Evolutionary conservation across 164 flowering plant genomes (phyloP).

Genomic region (Stephania cephalantha): DNA sequence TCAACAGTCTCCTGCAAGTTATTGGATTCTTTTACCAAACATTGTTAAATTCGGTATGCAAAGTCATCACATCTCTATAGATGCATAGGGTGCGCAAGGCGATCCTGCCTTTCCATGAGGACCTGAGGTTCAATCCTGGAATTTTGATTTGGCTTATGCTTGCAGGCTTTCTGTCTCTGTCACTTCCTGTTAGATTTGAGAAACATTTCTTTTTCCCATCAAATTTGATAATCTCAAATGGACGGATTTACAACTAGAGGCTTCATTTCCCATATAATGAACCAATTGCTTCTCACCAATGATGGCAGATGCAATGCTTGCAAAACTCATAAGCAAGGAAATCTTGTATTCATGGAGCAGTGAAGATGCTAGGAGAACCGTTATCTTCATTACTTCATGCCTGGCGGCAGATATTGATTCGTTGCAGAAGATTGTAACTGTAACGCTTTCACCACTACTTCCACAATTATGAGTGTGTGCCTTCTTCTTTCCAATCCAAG

Average conservation of each 20-base stretch:
- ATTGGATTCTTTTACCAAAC: neutral
- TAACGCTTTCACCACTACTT: slow-evolving; percentile 22
- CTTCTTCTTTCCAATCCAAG: neutral
- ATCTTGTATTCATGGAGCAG: slow-evolving; percentile 59
- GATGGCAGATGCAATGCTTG: slow-evolving; percentile 39
- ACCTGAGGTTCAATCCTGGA: neutral
- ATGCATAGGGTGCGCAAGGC: no score
- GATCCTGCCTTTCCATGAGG: no score
- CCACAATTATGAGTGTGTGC: neutral
- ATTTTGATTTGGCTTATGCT: neutral
- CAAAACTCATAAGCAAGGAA: slow-evolving; percentile 44
- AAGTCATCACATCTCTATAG: no score
- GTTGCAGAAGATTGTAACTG: slow-evolving; percentile 42
- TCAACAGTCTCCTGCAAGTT: neutral
- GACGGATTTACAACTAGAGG: neutral
- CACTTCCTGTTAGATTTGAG: neutral
- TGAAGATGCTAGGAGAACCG: slow-evolving; percentile 50
- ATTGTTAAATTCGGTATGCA: neutral
- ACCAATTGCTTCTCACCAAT: slow-evolving; percentile 6
- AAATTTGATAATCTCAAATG: neutral
- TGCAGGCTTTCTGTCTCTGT: no score
- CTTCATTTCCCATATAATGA: neutral
- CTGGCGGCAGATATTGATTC: slow-evolving; percentile 32
- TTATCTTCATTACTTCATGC: slow-evolving; percentile 45
- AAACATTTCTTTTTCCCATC: neutral